Evolutionary conservation across 495 filamentous ascomycete species (phyloP).

Genomic region (Annulohypoxylon nitens): DNA sequence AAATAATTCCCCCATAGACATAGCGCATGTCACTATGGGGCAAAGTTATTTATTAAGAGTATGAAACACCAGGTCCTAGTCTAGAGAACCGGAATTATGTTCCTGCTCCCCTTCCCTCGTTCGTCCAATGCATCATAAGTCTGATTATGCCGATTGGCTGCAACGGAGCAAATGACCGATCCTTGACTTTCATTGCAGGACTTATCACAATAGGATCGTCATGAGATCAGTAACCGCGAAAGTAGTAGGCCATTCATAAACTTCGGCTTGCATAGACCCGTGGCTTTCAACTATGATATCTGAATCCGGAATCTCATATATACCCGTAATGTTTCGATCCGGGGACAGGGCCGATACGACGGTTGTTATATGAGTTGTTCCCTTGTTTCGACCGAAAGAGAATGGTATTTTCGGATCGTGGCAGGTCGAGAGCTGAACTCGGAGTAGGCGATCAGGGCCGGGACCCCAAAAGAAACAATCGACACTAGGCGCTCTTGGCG

Average conservation of each 20-base stretch:
- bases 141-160: constrained; percentile 16
- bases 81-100: neutral
- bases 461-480: constrained; percentile 17
- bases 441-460: constrained; percentile 1
- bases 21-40: neutral
- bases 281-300: constrained; percentile 11
- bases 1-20: neutral
- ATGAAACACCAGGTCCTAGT: neutral
- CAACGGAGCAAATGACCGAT: neutral
- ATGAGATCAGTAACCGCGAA: constrained; percentile 1
- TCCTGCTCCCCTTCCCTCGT: neutral
- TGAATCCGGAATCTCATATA: constrained; percentile 4
- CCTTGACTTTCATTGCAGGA: neutral
- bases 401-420: constrained; percentile 8
- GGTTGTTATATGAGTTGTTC: neutral
- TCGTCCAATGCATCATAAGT: neutral
- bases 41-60: neutral
- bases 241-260: constrained; percentile 2
- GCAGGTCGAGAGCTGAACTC: neutral
- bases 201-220: neutral
- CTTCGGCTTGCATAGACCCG: neutral
- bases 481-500: neutral
- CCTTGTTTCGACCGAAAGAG: constrained; percentile 1
- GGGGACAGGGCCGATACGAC: neutral
- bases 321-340: constrained; percentile 14